These are phyloP conservation scores for Herpetospermum pedunculosum DNA, from an alignment of 306 rosid genomes.

Conservation along the genomic window DNA sequence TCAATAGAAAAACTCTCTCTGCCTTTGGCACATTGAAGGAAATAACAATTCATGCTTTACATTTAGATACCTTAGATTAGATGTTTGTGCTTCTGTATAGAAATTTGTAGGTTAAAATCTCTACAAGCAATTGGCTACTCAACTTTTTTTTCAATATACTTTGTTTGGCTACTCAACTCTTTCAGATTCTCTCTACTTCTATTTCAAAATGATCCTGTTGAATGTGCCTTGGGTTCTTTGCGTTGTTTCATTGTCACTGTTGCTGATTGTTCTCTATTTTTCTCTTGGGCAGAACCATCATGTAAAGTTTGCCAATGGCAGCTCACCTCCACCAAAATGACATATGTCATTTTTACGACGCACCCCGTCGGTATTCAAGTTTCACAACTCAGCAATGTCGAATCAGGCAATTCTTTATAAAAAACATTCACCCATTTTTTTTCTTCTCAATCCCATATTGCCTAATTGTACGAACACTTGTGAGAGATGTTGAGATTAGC, in stretches of 20 bases:
- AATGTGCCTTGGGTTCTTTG: background rate
- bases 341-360: background rate
- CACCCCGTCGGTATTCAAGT: background rate
- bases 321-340: background rate
- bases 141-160: background rate
- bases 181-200: background rate
- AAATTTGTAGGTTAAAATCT: no score
- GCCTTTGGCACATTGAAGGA: no score
- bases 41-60: no score
- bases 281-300: background rate
- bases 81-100: no score
- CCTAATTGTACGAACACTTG: background rate
- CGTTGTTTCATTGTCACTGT: background rate
- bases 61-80: no score
- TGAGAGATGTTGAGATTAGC: background rate
- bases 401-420: conserved; percentile 1
- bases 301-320: background rate
- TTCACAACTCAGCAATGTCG: background rate
- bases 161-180: background rate
- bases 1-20: no score
- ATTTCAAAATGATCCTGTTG: background rate
- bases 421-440: background rate
- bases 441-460: background rate
- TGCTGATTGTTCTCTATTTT: background rate
- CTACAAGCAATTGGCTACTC: no score